Base-by-base conservation (phyloP, 805 yeast genomes). In the Tetrapisispora fleetii region DNA sequence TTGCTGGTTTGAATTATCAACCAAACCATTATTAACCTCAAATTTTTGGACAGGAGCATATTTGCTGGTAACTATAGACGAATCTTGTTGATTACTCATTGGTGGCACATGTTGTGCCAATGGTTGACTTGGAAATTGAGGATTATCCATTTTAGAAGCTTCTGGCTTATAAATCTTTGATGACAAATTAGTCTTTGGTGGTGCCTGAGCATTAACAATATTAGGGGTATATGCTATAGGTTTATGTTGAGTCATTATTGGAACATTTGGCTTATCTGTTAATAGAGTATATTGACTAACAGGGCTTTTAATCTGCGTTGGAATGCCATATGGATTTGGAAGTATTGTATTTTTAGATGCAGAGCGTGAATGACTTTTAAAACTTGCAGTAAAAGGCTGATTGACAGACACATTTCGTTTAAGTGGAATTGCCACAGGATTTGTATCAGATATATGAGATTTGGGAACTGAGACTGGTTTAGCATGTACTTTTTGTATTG, bases 401-500 rank as follows among this genome's bases (percentile, higher is more conserved):
- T 36, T 4, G 14, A 36, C 5, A 11, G 47, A 45, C 8, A 32
- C 9, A 16, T 21, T 19, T 3, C 32, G 42, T n/a, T 45, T 45
- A 9, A 38, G 11, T 14, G 47, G 47, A 14, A 45, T 30, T 2
- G 43, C 10, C 2, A 38, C 28, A 8, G 45, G 22, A 21, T 38
- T 28, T 13, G 21, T 27, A 16, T 37, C 38, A 16, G 30, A 19
- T 53, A 43, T 18, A 16, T 43, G 33, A 18, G 35, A 24, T 5
- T 18, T 30, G 9, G 55, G 52, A 14, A 65, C 56, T 13, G 57
- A 50, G 2, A 58, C 77, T 41, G 61, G 74, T 53, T 53, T 74
- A 57, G 58, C 76, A 67, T 62, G 71, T 52, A 49, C 68, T 37
- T 56, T 60, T 22, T 52, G 49, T 51, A 48, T 52, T 57, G 58